Evolutionary conservation across 352 stramenopile genomes (phyloP), one percentile per base, ranked within the genome.

Genomic region (Blastocystis sp.): DNA sequence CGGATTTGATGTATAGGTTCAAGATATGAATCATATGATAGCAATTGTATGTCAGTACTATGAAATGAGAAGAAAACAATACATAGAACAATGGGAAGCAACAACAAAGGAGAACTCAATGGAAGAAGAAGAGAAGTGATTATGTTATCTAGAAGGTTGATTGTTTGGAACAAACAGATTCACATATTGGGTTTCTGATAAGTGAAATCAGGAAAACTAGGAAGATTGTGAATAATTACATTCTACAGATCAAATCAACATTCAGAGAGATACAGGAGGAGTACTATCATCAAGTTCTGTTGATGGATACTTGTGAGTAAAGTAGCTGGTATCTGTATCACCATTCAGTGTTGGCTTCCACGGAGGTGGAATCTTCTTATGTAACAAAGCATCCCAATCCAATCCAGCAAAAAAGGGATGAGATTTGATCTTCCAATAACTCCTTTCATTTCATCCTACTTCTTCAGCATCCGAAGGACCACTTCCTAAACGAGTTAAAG

Each of bases 261-360:
- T 27, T 12, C 57, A 24, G 27, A n/a, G 14, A 3, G 14, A 3
- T 67, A 83, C 71, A 27, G n/a, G 16, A n/a, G 42, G 19, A 37
- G 71, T 16, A 29, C 5, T 5, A 29, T 57, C 35, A 19, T 83
- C 71, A 6, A 83, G 0, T 27, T 83, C 71, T 6, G 71, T 32
- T 0, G 32, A 21, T 74, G 94, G 97, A 88, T 97, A 97, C 83
- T 97, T 93, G 54, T 95, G 90, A 88, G 95, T 92, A 88, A 97
- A 95, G 89, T 97, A 97, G 90, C 92, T 94, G 78, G 93, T 96
- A 90, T 97, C 94, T 63, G 93, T 92, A 2, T 83, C 71, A 6
- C 37, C 37, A 32, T n/a, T 69, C 4, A 83, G 14, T 3, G n/a
- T 46, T 21, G 71, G 71, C 89, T 95, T 95, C 89, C 96, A 97